These are phyloP conservation scores for Starmera amethionina DNA, from an alignment of 805 yeast species.

Conservation along the genomic window DNA sequence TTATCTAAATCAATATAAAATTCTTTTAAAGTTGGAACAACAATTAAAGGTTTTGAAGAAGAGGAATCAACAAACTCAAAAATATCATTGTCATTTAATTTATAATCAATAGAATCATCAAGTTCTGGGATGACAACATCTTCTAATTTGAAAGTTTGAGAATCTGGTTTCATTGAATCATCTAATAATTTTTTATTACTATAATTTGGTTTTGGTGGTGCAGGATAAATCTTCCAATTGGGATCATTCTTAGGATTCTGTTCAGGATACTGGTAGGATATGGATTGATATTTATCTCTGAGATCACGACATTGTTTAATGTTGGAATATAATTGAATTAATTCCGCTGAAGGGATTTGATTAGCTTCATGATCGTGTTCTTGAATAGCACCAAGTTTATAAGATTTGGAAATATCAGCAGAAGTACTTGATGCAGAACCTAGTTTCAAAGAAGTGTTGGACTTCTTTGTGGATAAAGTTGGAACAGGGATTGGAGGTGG, in stretches of 20 bases:
- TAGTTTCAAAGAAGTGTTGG: slow-evolving; percentile 14
- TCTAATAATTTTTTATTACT: slow-evolving; percentile 46
- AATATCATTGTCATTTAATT: slow-evolving; percentile 54
- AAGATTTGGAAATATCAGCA: slow-evolving; percentile 16
- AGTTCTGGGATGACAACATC: slow-evolving; percentile 39
- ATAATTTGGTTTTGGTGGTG: slow-evolving; percentile 90
- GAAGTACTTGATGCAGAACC: slow-evolving; percentile 17
- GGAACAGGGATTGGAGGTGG: slow-evolving; percentile 30
- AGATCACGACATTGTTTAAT: slow-evolving; percentile 58
- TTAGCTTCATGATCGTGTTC: slow-evolving; percentile 40
- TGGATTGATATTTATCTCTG: slow-evolving; percentile 64
- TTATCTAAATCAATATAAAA: slow-evolving; percentile 77
- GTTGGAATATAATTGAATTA: slow-evolving; percentile 51
- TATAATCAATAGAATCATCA: slow-evolving; percentile 33
- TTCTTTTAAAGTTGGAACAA: slow-evolving; percentile 75
- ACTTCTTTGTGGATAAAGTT: slow-evolving; percentile 1
- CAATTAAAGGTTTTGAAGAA: slow-evolving; percentile 27
- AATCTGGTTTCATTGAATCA: slow-evolving; percentile 28
- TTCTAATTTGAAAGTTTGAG: slow-evolving; percentile 30
- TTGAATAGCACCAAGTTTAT: slow-evolving; percentile 35
- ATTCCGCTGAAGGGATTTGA: slow-evolving; percentile 59
- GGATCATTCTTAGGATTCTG: slow-evolving; percentile 79
- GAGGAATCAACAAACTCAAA: slow-evolving; percentile 45
- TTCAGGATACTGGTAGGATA: slow-evolving; percentile 61
- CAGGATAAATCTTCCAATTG: slow-evolving; percentile 79